A percentile compares a stretch with the other conserved stretches of the same genome.
Conservation (phyloP, 1,284 basidiomycete genomes). For the Stygiomarasmius scandens region DNA sequence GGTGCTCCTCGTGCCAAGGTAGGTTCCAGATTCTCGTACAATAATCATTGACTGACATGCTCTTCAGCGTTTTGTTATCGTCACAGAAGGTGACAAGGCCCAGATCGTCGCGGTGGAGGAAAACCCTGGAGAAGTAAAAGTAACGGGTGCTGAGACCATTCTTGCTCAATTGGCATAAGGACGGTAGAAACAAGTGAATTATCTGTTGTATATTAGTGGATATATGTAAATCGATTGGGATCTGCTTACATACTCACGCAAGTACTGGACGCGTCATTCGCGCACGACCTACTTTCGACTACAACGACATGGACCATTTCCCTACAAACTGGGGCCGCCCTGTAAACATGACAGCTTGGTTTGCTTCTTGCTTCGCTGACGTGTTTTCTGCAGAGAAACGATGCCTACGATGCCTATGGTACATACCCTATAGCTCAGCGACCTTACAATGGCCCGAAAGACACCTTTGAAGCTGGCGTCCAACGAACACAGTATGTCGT, state of each 20-base stretch:
- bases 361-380: not conserved
- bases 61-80: constrained; percentile 56
- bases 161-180: constrained; percentile 37
- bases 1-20: constrained; percentile 73
- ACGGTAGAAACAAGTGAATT: not conserved
- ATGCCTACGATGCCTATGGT: constrained; percentile 70
- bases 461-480: constrained; percentile 64
- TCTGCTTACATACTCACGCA: not conserved
- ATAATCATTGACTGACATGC: not conserved
- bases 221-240: not conserved
- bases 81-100: constrained; percentile 55
- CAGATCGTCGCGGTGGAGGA: constrained; percentile 48
- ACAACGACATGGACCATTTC: constrained; percentile 71
- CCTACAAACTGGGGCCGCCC: constrained; percentile 81
- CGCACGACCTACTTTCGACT: not conserved
- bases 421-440: constrained; percentile 74
- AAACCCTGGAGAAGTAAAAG: constrained; percentile 44
- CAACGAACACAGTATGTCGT: constrained; percentile 76
- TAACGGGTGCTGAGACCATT: constrained; percentile 50
- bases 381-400: constrained; percentile 57
- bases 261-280: not conserved
- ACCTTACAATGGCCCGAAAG: constrained; percentile 50
- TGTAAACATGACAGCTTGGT: constrained; percentile 42
- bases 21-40: constrained; percentile 14
- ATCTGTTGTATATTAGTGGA: not conserved